These are phyloP conservation scores for Musa acuminata DNA, from an alignment of 176 grass and related monocot genomes.

Conservation along the genomic window DNA sequence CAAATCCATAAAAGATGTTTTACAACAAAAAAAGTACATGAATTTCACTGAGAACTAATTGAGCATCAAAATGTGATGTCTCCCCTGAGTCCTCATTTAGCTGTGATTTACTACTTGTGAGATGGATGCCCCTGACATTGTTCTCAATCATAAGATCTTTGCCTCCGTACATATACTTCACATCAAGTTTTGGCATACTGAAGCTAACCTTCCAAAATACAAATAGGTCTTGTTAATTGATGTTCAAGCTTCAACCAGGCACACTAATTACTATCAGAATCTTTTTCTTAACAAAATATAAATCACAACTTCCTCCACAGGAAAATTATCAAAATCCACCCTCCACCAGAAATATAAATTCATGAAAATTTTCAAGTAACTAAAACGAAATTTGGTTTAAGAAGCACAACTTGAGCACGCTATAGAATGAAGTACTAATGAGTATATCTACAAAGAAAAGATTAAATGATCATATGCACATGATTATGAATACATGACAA, in stretches of 20 bases:
- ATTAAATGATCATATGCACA: neutral
- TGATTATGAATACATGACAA: no score
- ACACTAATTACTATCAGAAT: neutral
- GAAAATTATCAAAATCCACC: neutral
- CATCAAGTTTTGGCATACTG: slow-evolving; percentile 99
- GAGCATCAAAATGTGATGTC: slow-evolving; percentile 78
- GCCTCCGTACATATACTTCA: slow-evolving; percentile 75
- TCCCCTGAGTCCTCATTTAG: slow-evolving; percentile 66
- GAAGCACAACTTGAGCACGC: neutral
- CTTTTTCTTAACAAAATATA: neutral
- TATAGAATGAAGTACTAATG: neutral
- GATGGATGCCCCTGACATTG: slow-evolving; percentile 75
- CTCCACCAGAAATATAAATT: neutral
- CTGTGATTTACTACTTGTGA: slow-evolving; percentile 56
- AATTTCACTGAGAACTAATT: slow-evolving; percentile 91
- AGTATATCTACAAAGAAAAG: neutral
- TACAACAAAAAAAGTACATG: slow-evolving; percentile 51
- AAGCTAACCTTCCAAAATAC: slow-evolving; percentile 99
- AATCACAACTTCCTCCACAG: neutral
- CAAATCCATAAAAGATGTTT: slow-evolving; percentile 6
- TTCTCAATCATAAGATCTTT: slow-evolving; percentile 82
- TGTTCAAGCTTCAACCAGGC: neutral
- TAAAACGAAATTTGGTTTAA: neutral
- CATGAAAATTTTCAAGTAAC: neutral
- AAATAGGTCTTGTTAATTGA: slow-evolving; percentile 63